Conservation (phyloP, 2,329 filamentous ascomycete genomes). For the Fusarium hainanense region DNA sequence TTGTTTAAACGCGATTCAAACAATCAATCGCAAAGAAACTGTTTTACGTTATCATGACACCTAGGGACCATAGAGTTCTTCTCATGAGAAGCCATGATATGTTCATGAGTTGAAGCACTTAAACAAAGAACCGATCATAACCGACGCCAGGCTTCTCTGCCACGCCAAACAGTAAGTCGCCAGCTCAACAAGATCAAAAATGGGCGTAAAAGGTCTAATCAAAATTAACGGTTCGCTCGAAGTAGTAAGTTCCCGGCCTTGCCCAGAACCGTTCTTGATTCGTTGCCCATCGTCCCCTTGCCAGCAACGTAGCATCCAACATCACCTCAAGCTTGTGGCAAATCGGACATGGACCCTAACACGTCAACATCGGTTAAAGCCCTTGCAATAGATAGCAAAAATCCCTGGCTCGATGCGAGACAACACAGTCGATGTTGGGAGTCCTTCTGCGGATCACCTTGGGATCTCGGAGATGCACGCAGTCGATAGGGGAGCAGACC, state of each 20-base stretch:
- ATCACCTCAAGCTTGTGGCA: constrained; percentile 37
- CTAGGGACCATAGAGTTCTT: background rate
- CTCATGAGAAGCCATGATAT: constrained; percentile 12
- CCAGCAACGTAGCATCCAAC: constrained; percentile 43
- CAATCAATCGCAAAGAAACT: constrained; percentile 1
- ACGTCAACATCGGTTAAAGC: constrained; percentile 26
- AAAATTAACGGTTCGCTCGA: constrained; percentile 30
- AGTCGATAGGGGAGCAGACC: constrained; percentile 9
- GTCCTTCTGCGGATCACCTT: background rate
- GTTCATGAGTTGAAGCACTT: constrained; percentile 13
- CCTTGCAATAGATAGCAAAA: constrained; percentile 22
- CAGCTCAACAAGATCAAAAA: constrained; percentile 12
- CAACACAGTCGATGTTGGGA: constrained; percentile 4
- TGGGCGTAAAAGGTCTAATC: constrained; percentile 13
- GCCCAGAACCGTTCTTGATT: constrained; percentile 26
- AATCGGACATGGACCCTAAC: constrained; percentile 40
- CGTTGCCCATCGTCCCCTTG: constrained; percentile 20
- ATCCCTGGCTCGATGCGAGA: background rate
- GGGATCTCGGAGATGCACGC: background rate
- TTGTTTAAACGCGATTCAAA: constrained; percentile 3
- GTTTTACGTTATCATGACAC: constrained; percentile 5
- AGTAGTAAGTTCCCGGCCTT: constrained; percentile 26
- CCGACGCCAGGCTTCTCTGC: constrained; percentile 13
- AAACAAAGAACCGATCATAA: constrained; percentile 30
- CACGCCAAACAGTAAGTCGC: constrained; percentile 4